These are phyloP conservation scores for Luvunga scandens DNA, from an alignment of 345 rosid genomes.

Conservation along the genomic window DNA sequence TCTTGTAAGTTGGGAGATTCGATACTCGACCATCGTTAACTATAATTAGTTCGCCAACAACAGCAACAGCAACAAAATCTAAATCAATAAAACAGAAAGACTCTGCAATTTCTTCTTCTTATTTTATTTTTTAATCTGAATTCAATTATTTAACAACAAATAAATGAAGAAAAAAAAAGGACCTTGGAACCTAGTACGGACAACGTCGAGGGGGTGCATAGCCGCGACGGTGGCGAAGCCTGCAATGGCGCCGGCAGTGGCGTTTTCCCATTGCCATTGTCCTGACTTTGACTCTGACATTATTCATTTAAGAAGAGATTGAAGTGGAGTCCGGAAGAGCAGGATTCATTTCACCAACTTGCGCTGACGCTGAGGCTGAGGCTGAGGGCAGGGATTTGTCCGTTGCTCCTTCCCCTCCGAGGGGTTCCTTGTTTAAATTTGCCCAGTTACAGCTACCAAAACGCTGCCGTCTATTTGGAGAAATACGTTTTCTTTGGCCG, in stretches of 20 bases:
- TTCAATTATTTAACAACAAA: not conserved
- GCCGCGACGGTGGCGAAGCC: slow-evolving; percentile 87
- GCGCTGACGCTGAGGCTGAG: not conserved
- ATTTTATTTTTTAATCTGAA: too few species aligned
- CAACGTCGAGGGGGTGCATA: slow-evolving; percentile 90
- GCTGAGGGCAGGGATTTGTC: not conserved
- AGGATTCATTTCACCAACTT: not conserved
- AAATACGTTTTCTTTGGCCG: not conserved
- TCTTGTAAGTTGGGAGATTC: slow-evolving; percentile 69
- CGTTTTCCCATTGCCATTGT: slow-evolving; percentile 81
- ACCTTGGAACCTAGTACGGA: slow-evolving; percentile 96
- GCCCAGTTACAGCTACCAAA: not conserved
- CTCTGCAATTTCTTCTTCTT: not conserved
- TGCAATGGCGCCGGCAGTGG: slow-evolving; percentile 82
- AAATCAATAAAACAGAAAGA: not conserved
- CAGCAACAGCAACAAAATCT: slow-evolving; percentile 11
- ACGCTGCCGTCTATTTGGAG: not conserved
- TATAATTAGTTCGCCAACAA: slow-evolving; percentile 20
- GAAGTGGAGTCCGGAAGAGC: not conserved
- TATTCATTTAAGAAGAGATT: not conserved
- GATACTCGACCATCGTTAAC: slow-evolving; percentile 75
- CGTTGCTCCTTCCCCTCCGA: not conserved
- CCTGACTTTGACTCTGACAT: slow-evolving; percentile 17
- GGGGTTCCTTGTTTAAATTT: too few species aligned
- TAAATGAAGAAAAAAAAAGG: not conserved